Evolutionary conservation across 1,139 yeast species (phyloP).

Genomic region (Zygosaccharomyces pseudobailii): DNA sequence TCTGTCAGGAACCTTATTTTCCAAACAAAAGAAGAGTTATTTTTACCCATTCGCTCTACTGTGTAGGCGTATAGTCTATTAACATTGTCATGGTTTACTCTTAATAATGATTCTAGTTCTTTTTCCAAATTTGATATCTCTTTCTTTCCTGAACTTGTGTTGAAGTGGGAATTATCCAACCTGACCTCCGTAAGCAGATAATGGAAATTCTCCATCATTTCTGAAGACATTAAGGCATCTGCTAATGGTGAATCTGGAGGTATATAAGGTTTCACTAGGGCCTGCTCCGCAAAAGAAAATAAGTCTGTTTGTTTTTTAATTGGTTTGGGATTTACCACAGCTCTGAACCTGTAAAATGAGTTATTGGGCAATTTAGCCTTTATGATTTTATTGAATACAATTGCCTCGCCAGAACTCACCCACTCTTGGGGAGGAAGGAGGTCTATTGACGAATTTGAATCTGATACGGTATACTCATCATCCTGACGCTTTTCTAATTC

Average conservation of each 20-base stretch:
- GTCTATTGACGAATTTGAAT: constrained; percentile 28
- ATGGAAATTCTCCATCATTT: constrained; percentile 41
- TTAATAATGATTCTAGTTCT: constrained; percentile 59
- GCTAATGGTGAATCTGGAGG: constrained; percentile 38
- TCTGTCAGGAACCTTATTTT: constrained; percentile 64
- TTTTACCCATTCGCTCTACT: constrained; percentile 46
- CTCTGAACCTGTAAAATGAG: constrained; percentile 52
- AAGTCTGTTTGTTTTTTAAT: constrained; percentile 47
- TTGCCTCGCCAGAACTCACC: constrained; percentile 42
- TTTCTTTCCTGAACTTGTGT: constrained; percentile 64
- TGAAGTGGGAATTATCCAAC: constrained; percentile 63
- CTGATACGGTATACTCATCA: constrained; percentile 26
- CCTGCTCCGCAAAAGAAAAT: constrained; percentile 53
- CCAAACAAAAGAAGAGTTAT: constrained; percentile 45
- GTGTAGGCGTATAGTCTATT: constrained; percentile 65
- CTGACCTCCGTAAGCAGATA: constrained; percentile 67
- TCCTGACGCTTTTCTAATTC: constrained; percentile 38
- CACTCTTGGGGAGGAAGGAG: constrained; percentile 38
- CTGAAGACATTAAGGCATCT: constrained; percentile 30
- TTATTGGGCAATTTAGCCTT: constrained; percentile 43
- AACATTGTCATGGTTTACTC: constrained; percentile 60
- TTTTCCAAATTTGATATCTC: constrained; percentile 67
- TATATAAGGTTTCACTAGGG: constrained; percentile 69
- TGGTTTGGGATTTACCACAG: constrained; percentile 64
- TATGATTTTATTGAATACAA: constrained; percentile 66